Evolutionary conservation across 345 rosid species (phyloP).

Genomic region (Luvunga scandens): DNA sequence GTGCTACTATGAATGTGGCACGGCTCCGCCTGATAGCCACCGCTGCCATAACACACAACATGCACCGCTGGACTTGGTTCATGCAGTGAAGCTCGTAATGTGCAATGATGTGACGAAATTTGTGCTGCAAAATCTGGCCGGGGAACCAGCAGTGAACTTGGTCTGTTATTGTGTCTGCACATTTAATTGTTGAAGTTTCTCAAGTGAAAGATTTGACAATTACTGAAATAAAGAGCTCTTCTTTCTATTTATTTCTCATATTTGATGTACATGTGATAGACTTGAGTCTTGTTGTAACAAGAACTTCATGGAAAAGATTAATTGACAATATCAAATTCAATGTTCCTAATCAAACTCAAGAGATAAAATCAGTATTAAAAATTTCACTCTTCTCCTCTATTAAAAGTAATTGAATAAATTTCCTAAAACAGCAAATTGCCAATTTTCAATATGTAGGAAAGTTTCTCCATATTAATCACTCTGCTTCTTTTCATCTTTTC

Average conservation of each 20-base stretch:
- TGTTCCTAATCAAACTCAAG: too few species aligned
- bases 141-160: background rate
- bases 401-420: too few species aligned
- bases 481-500: background rate
- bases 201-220: background rate
- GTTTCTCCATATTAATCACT: too few species aligned
- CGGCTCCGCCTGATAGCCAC: background rate
- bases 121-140: background rate
- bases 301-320: too few species aligned
- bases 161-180: background rate
- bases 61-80: background rate
- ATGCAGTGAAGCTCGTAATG: background rate
- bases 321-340: too few species aligned
- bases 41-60: background rate
- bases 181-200: background rate
- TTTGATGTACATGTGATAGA: too few species aligned
- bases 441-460: too few species aligned
- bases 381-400: too few species aligned
- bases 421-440: too few species aligned
- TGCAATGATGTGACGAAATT: background rate
- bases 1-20: background rate
- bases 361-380: too few species aligned
- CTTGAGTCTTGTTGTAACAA: too few species aligned
- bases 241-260: background rate
- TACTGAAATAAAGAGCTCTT: background rate